Percentiles rank a stretch among this genome's conserved stretches.
phyloP scores from a whole-genome alignment of 1,284 basidiomycete species.

The Tranzscheliella williamsii region DNA sequence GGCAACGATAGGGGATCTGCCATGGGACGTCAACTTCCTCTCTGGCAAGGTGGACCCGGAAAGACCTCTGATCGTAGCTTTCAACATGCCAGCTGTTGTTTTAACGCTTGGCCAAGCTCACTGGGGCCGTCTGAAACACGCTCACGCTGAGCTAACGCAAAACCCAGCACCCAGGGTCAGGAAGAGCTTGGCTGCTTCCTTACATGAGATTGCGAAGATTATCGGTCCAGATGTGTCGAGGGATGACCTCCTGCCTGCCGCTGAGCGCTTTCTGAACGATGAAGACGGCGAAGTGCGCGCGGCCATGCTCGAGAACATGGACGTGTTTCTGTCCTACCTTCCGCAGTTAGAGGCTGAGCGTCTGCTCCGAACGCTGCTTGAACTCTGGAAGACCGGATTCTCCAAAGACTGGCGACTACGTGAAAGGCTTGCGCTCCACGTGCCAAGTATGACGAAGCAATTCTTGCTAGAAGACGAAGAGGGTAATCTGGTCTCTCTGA shows the following conservation, averaged over 20 bases:
- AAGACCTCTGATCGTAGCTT: constrained; percentile 83
- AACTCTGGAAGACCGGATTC: constrained; percentile 69
- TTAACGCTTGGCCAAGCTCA: constrained; percentile 76
- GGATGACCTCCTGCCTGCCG: constrained; percentile 70
- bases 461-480: constrained; percentile 60
- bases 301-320: constrained; percentile 63
- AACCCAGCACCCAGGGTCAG: constrained; percentile 68
- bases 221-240: constrained; percentile 73
- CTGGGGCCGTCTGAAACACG: constrained; percentile 76
- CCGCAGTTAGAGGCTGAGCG: constrained; percentile 65
- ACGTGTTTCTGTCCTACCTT: constrained; percentile 65
- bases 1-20: constrained; percentile 25
- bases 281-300: constrained; percentile 70
- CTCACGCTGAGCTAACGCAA: constrained; percentile 72
- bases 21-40: constrained; percentile 35
- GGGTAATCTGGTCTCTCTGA: constrained; percentile 63
- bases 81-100: constrained; percentile 90
- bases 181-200: constrained; percentile 78
- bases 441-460: constrained; percentile 65
- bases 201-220: constrained; percentile 87
- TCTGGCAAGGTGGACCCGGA: constrained; percentile 65
- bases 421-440: constrained; percentile 70
- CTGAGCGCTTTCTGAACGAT: constrained; percentile 68
- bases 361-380: constrained; percentile 68
- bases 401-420: constrained; percentile 82